Evolutionary conservation across 192 early-diverging fungal genomes (phyloP).

Genomic region (Phycomyces blakesleeanus): DNA sequence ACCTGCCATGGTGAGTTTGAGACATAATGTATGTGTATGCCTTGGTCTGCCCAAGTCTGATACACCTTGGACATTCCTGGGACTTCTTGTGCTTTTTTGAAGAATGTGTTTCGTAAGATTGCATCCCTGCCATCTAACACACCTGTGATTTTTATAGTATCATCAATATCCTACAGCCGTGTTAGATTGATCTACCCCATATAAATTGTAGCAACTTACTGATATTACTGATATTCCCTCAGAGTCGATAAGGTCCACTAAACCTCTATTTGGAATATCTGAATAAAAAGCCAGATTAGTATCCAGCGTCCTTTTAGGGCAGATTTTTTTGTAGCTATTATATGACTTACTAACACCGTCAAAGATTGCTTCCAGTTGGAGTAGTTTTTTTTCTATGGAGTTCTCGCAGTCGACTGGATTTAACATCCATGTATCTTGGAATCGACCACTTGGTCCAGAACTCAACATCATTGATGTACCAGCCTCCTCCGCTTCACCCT

Average conservation of each 20-base stretch:
- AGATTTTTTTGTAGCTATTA: no score
- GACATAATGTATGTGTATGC: conserved; percentile 81
- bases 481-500: conserved; percentile 9
- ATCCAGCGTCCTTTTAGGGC: conserved; percentile 5
- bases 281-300: no score
- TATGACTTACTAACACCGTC: conserved; percentile 8
- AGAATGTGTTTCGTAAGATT: conserved; percentile 66
- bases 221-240: conserved; percentile 80
- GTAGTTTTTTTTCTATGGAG: conserved; percentile 10
- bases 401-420: conserved; percentile 24
- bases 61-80: conserved; percentile 81
- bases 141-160: conserved; percentile 90
- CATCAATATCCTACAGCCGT: conserved; percentile 67
- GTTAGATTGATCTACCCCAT: background rate
- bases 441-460: conserved; percentile 25
- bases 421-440: conserved; percentile 14
- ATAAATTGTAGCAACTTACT: conserved; percentile 17
- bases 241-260: conserved; percentile 63
- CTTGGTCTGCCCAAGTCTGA: conserved; percentile 49
- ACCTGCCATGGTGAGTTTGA: conserved; percentile 88
- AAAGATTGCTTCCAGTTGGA: conserved; percentile 17
- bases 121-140: conserved; percentile 69
- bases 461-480: background rate
- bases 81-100: conserved; percentile 64
- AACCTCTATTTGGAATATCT: conserved; percentile 34